Conservation (phyloP, 306 rosid genomes). For the Quercus gilva region DNA sequence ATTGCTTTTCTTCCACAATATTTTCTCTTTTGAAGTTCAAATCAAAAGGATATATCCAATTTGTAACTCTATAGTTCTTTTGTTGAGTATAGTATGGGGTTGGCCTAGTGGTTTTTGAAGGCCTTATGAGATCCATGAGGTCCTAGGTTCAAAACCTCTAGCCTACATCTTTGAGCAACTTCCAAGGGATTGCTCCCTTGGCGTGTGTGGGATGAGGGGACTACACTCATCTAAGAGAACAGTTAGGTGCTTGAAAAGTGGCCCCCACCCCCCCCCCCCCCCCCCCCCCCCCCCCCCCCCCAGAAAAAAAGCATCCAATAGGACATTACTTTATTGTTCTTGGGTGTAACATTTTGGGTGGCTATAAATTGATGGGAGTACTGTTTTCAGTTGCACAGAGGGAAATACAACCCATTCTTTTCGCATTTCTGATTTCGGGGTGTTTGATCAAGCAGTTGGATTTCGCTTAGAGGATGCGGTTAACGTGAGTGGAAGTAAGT, state of each 20-base stretch:
- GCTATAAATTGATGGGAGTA: neutral
- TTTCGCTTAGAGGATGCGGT: slow-evolving; percentile 32
- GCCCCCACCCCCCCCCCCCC: too few species aligned
- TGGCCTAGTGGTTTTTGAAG: too few species aligned
- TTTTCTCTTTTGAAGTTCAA: neutral
- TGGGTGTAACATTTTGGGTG: neutral
- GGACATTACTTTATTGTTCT: neutral
- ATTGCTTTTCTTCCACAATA: neutral
- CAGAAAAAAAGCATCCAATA: too few species aligned
- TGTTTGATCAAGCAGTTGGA: slow-evolving; percentile 39
- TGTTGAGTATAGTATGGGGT: neutral
- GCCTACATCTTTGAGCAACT: too few species aligned
- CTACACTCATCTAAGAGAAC: too few species aligned
- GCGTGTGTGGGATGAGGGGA: too few species aligned
- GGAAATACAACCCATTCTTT: slow-evolving; percentile 37
- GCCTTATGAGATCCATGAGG: too few species aligned
- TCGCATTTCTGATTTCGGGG: slow-evolving; percentile 44
- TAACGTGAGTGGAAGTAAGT: slow-evolving; percentile 46
- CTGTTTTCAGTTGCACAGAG: slow-evolving; percentile 39
- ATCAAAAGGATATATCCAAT: neutral
- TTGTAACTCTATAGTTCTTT: neutral
- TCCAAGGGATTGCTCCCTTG: too few species aligned
- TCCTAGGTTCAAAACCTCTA: too few species aligned
- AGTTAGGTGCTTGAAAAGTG: too few species aligned
- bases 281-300: too few species aligned